Conservation (phyloP, 2,329 filamentous ascomycete genomes). For the Aureobasidium pullulans region DNA sequence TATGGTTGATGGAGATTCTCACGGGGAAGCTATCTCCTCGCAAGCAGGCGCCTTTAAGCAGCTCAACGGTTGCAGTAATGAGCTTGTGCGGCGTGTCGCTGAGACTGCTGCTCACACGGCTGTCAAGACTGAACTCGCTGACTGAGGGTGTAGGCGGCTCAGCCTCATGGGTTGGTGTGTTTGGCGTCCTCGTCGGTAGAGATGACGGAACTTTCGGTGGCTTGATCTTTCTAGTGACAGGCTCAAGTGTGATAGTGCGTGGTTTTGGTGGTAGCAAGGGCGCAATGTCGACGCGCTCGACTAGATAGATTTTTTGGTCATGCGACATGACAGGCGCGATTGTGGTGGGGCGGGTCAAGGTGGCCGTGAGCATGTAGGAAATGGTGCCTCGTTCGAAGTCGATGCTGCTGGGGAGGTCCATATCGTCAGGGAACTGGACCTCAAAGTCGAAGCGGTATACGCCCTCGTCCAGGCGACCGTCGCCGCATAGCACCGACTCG, state of each 20-base stretch:
- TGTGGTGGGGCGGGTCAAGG: conserved; percentile 78
- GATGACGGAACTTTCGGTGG: conserved; percentile 41
- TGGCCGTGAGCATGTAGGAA: conserved; percentile 83
- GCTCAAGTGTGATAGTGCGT: conserved; percentile 78
- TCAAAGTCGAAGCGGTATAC: conserved; percentile 76
- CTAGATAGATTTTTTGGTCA: conserved; percentile 70
- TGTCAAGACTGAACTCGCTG: conserved; percentile 42
- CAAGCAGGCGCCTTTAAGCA: conserved; percentile 74
- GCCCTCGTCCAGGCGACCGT: conserved; percentile 65
- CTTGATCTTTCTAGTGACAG: conserved; percentile 64
- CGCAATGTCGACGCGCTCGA: conserved; percentile 81
- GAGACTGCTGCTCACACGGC: conserved; percentile 56
- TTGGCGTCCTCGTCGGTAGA: conserved; percentile 17
- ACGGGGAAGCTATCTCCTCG: conserved; percentile 78
- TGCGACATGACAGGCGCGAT: conserved; percentile 74
- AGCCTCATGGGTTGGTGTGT: conserved; percentile 15
- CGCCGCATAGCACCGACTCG: conserved; percentile 70
- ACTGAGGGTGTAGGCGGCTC: conserved; percentile 8
- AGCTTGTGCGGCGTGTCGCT: conserved; percentile 58
- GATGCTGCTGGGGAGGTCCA: conserved; percentile 79
- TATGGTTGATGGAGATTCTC: conserved; percentile 76
- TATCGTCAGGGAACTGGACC: conserved; percentile 58
- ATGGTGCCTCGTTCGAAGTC: conserved; percentile 97
- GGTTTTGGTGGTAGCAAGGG: conserved; percentile 66
- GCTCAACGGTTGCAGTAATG: conserved; percentile 78